Conservation (phyloP, 2,329 filamentous ascomycete species). For the Bipolaris bicolor region DNA sequence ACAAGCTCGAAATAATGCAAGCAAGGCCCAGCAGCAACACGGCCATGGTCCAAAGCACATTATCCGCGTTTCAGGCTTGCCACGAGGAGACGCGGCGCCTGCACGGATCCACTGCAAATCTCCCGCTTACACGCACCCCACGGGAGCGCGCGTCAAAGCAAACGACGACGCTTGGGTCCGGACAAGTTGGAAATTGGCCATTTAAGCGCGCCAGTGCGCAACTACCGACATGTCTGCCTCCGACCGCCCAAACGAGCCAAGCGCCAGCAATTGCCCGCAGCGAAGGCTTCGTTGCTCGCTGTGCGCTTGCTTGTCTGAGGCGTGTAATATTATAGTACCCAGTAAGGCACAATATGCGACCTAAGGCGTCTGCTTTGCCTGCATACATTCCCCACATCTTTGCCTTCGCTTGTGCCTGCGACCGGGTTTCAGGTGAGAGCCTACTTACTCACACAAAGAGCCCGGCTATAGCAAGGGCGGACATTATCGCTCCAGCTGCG, state of each 20-base stretch:
- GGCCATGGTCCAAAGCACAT: conserved; percentile 5
- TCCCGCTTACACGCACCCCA: conserved; percentile 18
- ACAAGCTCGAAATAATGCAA: neutral
- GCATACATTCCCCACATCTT: neutral
- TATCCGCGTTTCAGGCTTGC: conserved; percentile 19
- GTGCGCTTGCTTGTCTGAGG: neutral
- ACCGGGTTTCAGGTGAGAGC: conserved; percentile 4
- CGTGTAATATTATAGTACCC: neutral
- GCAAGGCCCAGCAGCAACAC: conserved; percentile 7
- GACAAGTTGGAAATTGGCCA: conserved; percentile 4
- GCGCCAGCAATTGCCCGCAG: neutral
- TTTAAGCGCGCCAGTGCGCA: conserved; percentile 8
- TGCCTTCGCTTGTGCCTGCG: neutral
- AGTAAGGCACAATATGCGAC: neutral
- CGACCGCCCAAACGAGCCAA: neutral
- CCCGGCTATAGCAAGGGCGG: neutral
- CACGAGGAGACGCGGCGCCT: conserved; percentile 15
- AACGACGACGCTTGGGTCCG: conserved; percentile 6
- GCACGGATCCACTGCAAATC: conserved; percentile 23
- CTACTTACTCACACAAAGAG: neutral
- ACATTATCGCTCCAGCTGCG: neutral
- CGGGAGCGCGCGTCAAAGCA: conserved; percentile 13
- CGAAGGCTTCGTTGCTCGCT: neutral
- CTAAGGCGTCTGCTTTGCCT: neutral
- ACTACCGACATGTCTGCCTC: neutral